phyloP scores from a whole-genome alignment of 1,284 basidiomycete species.

The Calocybe gambosa region DNA sequence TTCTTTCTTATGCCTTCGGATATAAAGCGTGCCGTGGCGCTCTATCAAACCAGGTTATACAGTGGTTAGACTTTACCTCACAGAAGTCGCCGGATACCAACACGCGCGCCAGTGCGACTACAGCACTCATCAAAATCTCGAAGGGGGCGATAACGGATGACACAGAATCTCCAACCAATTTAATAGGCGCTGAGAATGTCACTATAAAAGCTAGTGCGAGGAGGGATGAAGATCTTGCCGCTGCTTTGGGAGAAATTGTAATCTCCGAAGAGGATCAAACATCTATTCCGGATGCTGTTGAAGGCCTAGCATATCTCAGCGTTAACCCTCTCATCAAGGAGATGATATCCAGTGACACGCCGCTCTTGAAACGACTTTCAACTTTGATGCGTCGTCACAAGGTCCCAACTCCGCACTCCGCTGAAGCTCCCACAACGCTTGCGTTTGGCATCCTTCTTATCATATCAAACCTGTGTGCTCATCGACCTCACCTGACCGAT shows the following conservation, averaged over 20 bases:
- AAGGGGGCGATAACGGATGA: constrained; percentile 49
- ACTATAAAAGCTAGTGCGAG: constrained; percentile 19
- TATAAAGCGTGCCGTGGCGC: constrained; percentile 65
- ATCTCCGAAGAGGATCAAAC: constrained; percentile 30
- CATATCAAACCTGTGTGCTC: constrained; percentile 66
- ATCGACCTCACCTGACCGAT: constrained; percentile 63
- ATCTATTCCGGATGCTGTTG: constrained; percentile 60
- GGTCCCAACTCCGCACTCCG: constrained; percentile 21
- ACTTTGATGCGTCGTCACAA: constrained; percentile 49
- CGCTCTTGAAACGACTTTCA: constrained; percentile 61
- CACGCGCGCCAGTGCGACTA: constrained; percentile 58
- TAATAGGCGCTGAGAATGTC: constrained; percentile 18
- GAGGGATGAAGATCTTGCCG: constrained; percentile 43
- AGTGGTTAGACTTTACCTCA: constrained; percentile 60
- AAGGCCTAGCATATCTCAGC: constrained; percentile 81
- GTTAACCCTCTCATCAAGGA: constrained; percentile 63
- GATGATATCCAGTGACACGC: constrained; percentile 45
- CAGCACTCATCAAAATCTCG: constrained; percentile 74
- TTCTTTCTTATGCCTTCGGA: constrained; percentile 68
- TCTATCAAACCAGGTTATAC: constrained; percentile 45
- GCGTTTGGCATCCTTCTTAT: constrained; percentile 76
- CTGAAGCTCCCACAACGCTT: constrained; percentile 41
- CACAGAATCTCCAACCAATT: constrained; percentile 27
- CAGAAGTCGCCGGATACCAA: constrained; percentile 39
- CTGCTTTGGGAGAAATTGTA: constrained; percentile 55